phyloP scores from a whole-genome alignment of 2,329 filamentous ascomycete genomes.

The Fusarium sp. region DNA sequence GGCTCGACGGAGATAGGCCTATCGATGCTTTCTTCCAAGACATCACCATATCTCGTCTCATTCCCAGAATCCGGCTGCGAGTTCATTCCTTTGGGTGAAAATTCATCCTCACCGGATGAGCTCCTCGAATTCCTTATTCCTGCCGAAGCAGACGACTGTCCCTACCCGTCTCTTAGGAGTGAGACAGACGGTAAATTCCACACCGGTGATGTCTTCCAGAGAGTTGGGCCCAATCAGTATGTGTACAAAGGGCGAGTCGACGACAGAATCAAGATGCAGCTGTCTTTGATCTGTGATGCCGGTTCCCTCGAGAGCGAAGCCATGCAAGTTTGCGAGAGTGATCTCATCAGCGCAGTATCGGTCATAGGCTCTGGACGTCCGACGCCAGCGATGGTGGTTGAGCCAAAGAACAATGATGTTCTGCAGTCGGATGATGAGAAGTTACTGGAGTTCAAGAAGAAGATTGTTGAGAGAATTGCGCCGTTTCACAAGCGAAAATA shows the following conservation, averaged over 20 bases:
- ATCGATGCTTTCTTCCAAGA: neutral
- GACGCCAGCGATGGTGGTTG: conserved; percentile 3
- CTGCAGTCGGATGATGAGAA: fast-evolving
- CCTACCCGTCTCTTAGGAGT: neutral
- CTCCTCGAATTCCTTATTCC: conserved; percentile 7
- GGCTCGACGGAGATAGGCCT: conserved; percentile 13
- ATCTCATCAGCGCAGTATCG: neutral
- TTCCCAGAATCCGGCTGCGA: neutral
- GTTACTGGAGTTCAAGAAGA: neutral
- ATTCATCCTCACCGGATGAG: neutral
- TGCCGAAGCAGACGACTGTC: conserved; percentile 9
- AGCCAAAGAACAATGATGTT: neutral
- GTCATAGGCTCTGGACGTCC: conserved; percentile 15
- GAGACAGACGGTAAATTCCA: neutral
- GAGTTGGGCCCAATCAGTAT: neutral
- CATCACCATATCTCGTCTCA: neutral
- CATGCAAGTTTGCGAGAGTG: conserved; percentile 10
- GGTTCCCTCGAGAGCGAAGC: conserved; percentile 11
- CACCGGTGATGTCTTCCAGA: conserved; percentile 15
- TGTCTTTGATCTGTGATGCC: neutral
- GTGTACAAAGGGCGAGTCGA: conserved; percentile 13
- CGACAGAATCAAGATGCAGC: conserved; percentile 22
- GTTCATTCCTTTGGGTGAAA: neutral
- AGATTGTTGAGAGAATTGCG: neutral
- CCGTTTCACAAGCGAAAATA: conserved; percentile 11